Conservation (phyloP, 345 rosid species). For the Citrus cavaleriei region DNA sequence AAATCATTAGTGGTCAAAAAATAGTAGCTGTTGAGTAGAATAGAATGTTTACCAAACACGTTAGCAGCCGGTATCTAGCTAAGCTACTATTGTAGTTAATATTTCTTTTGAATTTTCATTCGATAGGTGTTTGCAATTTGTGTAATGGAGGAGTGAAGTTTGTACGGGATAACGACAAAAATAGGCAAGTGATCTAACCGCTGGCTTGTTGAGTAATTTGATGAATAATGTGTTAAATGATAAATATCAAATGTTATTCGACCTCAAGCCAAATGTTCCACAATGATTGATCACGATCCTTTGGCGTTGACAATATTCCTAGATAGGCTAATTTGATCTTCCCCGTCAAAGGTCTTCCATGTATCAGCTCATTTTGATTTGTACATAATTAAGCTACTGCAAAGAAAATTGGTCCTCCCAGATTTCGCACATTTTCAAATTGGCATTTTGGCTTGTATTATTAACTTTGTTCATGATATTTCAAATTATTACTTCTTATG, state of each 20-base stretch:
- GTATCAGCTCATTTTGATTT: neutral
- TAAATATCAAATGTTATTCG: neutral
- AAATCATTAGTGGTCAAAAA: too few relatives aligned
- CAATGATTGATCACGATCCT: neutral
- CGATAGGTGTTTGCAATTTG: conserved; percentile 75
- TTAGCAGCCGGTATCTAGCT: neutral
- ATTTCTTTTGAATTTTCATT: neutral
- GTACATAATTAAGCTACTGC: neutral
- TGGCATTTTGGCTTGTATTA: neutral
- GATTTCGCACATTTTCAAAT: neutral
- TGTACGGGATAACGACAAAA: conserved; percentile 64
- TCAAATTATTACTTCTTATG: neutral
- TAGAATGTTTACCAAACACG: too few relatives aligned
- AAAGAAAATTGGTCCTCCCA: neutral
- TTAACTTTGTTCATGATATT: neutral
- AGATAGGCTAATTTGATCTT: neutral
- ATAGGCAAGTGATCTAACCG: conserved; percentile 38
- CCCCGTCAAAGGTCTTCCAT: neutral
- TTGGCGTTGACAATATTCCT: neutral
- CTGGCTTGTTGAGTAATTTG: neutral
- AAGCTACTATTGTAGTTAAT: neutral
- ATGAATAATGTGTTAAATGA: neutral
- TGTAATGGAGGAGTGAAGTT: conserved; percentile 90
- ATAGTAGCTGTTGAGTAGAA: too few relatives aligned
- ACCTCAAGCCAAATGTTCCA: neutral